Conservation (phyloP, 2,329 filamentous ascomycete species). For the Pseudogymnoascus destructans region DNA sequence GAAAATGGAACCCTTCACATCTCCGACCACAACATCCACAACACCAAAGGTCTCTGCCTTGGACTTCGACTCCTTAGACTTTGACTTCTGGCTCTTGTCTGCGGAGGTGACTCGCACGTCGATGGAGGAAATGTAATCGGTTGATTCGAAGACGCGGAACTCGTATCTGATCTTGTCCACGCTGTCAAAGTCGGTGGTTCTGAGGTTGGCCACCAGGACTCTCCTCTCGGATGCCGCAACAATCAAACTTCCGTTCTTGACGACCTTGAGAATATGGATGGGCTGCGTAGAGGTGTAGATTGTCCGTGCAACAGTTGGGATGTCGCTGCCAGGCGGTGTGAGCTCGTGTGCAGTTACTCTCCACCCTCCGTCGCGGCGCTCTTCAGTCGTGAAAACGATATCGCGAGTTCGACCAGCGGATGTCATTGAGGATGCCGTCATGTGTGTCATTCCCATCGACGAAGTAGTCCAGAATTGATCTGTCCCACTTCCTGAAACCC, state of each 20-base stretch:
- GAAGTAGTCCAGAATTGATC: slow-evolving; percentile 30
- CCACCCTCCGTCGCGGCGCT: slow-evolving; percentile 22
- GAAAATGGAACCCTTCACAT: slow-evolving; percentile 62
- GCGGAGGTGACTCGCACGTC: slow-evolving; percentile 40
- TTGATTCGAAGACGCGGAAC: slow-evolving; percentile 44
- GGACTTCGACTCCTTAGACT: slow-evolving; percentile 17
- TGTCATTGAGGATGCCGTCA: slow-evolving; percentile 27
- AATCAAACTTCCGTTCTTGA: slow-evolving; percentile 44
- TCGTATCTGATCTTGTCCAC: slow-evolving; percentile 38
- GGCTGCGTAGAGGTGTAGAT: slow-evolving; percentile 30
- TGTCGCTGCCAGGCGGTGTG: slow-evolving; percentile 22
- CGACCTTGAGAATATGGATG: slow-evolving; percentile 37
- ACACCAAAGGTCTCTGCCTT: slow-evolving; percentile 27
- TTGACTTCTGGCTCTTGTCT: slow-evolving; percentile 22
- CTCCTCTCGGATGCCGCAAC: slow-evolving; percentile 39
- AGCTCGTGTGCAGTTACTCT: slow-evolving; percentile 26
- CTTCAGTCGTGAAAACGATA: slow-evolving; percentile 26
- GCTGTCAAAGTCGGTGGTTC: slow-evolving; percentile 23
- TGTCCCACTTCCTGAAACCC: slow-evolving; percentile 36
- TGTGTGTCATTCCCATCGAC: slow-evolving; percentile 25
- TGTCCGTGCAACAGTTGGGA: slow-evolving; percentile 23
- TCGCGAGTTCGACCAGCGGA: slow-evolving; percentile 24
- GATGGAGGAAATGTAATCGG: slow-evolving; percentile 53
- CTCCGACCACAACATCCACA: slow-evolving; percentile 68
- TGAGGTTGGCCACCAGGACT: slow-evolving; percentile 47